Evolutionary conservation across 2,329 filamentous ascomycete genomes (phyloP).

Genomic region (Biscogniauxia marginata): DNA sequence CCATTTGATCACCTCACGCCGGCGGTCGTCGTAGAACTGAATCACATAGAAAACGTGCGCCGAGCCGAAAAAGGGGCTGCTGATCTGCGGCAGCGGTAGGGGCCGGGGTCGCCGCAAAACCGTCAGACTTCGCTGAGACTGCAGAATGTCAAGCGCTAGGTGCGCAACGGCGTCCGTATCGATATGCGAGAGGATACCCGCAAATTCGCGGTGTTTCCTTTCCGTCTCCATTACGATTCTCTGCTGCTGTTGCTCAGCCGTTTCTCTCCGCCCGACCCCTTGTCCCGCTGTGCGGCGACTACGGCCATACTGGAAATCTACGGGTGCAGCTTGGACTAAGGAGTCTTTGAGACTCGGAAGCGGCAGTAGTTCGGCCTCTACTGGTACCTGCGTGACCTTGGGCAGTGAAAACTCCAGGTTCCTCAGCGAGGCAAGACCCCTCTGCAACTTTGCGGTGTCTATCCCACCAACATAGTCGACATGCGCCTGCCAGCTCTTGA

Average conservation of each 20-base stretch:
- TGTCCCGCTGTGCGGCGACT: neutral
- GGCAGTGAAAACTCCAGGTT: neutral
- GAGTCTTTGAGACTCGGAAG: neutral
- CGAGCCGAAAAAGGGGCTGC: slow-evolving; percentile 20
- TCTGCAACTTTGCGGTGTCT: slow-evolving; percentile 10
- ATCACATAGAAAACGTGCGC: slow-evolving; percentile 24
- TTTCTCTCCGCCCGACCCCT: neutral
- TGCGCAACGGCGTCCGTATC: slow-evolving; percentile 17
- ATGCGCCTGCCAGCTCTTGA: slow-evolving; percentile 14
- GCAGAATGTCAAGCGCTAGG: slow-evolving; percentile 15
- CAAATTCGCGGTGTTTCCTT: slow-evolving; percentile 14
- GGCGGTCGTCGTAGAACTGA: slow-evolving; percentile 9
- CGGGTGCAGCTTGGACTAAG: slow-evolving; percentile 5
- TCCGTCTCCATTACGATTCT: neutral
- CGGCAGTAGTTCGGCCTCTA: neutral
- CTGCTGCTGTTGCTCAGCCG: neutral
- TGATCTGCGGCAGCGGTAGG: slow-evolving; percentile 12
- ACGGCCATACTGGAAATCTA: neutral
- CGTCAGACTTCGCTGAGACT: slow-evolving; percentile 2
- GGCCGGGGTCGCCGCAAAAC: neutral
- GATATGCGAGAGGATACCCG: slow-evolving; percentile 17
- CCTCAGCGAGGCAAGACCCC: slow-evolving; percentile 3
- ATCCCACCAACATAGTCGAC: slow-evolving; percentile 23
- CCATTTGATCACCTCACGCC: slow-evolving; percentile 14
- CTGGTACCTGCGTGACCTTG: neutral